phyloP scores from a whole-genome alignment of 2,329 filamentous ascomycete genomes.

The Leptographium wingfieldii region DNA sequence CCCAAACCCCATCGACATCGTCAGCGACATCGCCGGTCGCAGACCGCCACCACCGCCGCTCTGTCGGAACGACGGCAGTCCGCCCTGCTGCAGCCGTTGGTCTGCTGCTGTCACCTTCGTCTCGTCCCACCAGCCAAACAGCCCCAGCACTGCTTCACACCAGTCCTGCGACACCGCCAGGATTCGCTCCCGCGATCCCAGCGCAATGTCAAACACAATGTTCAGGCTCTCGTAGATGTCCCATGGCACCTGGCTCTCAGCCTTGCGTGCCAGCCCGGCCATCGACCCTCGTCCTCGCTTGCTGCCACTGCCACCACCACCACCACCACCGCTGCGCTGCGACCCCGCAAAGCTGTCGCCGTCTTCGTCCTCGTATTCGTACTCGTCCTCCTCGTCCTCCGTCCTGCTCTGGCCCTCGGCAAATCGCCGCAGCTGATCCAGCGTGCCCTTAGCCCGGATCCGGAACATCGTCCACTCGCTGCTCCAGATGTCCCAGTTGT shows the following conservation, averaged over 20 bases:
- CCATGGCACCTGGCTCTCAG: slow-evolving; percentile 80
- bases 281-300: slow-evolving; percentile 28
- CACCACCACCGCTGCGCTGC: slow-evolving; percentile 12
- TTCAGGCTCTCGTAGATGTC: slow-evolving; percentile 77
- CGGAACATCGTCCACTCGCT: slow-evolving; percentile 78
- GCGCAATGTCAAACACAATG: slow-evolving; percentile 66
- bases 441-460: slow-evolving; percentile 54
- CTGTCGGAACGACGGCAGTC: not conserved
- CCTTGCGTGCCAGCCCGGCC: slow-evolving; percentile 59
- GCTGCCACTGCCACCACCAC: no score
- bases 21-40: not conserved
- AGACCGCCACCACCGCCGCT: not conserved
- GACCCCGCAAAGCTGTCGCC: slow-evolving; percentile 18
- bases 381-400: slow-evolving; percentile 11
- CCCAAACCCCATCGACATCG: not conserved
- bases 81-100: not conserved
- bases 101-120: not conserved
- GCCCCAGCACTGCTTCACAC: slow-evolving; percentile 74
- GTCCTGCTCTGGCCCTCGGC: slow-evolving; percentile 53
- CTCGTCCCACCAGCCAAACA: slow-evolving; percentile 90
- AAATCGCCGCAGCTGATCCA: slow-evolving; percentile 61
- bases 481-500: slow-evolving; percentile 73
- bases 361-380: not conserved
- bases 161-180: slow-evolving; percentile 73
- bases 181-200: slow-evolving; percentile 65